Percentiles rank a stretch among this genome's conserved stretches.
Conservation (phyloP, 2,329 filamentous ascomycete genomes). For the Diaporthe citriasiana region DNA sequence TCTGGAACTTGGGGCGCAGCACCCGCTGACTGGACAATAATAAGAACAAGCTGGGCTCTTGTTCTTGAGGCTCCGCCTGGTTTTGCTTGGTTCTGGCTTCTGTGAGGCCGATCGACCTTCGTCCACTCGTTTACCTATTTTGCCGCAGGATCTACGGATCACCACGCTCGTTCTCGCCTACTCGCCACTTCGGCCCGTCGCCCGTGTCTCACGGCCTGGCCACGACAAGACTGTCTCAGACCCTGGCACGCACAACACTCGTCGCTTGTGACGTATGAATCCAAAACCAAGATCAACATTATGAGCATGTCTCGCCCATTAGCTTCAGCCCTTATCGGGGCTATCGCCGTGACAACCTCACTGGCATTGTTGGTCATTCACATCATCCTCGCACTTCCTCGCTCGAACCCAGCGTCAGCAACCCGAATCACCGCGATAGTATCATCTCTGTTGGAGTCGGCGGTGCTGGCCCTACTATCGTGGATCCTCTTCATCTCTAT, state of each 20-base stretch:
- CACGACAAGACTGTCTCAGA: constrained; percentile 36
- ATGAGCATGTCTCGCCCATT: constrained; percentile 40
- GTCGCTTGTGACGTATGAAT: constrained; percentile 39
- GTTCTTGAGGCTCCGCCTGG: constrained; percentile 11
- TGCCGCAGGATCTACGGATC: constrained; percentile 41
- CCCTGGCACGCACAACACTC: constrained; percentile 36
- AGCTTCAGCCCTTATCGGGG: constrained; percentile 55
- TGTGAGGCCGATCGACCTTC: constrained; percentile 40
- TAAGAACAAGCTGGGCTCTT: constrained; percentile 38
- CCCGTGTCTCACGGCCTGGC: constrained; percentile 34
- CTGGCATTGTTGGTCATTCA: constrained; percentile 57
- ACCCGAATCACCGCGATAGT: constrained; percentile 55
- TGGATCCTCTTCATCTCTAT: constrained; percentile 50
- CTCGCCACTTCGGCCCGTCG: constrained; percentile 33
- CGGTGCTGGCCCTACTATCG: constrained; percentile 54
- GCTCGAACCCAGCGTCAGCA: constrained; percentile 49
- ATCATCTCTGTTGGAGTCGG: constrained; percentile 55
- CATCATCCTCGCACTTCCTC: constrained; percentile 55
- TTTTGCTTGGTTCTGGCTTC: constrained; percentile 15
- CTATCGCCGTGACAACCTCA: constrained; percentile 55
- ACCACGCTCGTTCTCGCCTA: constrained; percentile 31
- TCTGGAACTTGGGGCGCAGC: constrained; percentile 24
- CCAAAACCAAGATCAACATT: constrained; percentile 28
- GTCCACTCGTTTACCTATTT: constrained; percentile 42
- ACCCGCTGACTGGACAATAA: constrained; percentile 31